These are phyloP conservation scores for Anastatica hierochuntica DNA, from an alignment of 345 rosid species.

Conservation along the genomic window DNA sequence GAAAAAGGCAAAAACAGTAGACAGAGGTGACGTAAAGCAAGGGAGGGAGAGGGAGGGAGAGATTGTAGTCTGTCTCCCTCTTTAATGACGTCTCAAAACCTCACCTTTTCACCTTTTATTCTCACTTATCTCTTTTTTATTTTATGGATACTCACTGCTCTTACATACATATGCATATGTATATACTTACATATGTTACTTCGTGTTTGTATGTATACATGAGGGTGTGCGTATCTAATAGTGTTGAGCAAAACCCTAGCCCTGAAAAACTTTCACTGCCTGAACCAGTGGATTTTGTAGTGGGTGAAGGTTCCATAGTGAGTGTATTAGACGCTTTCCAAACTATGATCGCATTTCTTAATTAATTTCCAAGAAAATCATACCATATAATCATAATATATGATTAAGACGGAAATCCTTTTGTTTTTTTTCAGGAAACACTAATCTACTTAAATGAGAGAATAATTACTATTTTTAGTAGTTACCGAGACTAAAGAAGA, in stretches of 20 bases:
- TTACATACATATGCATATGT: neutral
- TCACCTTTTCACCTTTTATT: constrained; percentile 28
- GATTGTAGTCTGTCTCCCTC: constrained; percentile 29
- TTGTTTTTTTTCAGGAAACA: neutral
- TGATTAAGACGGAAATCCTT: no score
- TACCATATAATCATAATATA: no score
- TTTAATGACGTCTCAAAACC: constrained; percentile 28
- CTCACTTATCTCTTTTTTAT: constrained; percentile 2
- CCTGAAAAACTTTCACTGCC: constrained; percentile 1
- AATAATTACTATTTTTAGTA: neutral
- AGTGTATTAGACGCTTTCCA: no score
- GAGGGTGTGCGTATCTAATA: neutral
- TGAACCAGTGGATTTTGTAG: no score
- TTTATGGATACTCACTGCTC: constrained; percentile 5
- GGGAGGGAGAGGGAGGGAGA: constrained; percentile 25
- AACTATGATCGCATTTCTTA: no score
- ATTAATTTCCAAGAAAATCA: no score
- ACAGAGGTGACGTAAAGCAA: constrained; percentile 35
- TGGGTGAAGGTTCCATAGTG: neutral
- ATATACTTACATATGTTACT: neutral
- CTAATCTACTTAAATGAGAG: neutral
- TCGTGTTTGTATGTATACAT: constrained; percentile 2
- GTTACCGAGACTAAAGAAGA: neutral
- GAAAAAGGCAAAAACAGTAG: no score
- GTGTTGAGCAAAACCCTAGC: constrained; percentile 16